Evolutionary conservation across 345 rosid genomes (phyloP).

Genomic region (Corchorus capsularis): DNA sequence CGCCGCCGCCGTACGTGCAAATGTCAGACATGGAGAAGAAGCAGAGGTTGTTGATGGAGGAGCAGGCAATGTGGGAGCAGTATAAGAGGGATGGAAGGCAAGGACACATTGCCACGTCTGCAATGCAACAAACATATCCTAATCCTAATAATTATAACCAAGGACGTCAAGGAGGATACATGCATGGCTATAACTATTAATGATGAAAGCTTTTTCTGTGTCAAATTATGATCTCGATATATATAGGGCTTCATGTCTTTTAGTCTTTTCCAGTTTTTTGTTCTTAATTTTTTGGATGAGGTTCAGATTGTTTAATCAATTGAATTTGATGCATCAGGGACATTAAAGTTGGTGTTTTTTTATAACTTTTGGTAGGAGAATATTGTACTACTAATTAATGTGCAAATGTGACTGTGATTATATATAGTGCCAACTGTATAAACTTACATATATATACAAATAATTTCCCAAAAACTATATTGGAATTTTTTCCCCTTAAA

Average conservation of each 20-base stretch:
- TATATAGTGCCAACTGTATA: too few species aligned
- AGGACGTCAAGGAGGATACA: conserved; percentile 33
- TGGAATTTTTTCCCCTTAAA: too few species aligned
- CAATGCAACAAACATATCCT: conserved; percentile 28
- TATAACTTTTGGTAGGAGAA: conserved; percentile 3
- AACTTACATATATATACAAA: too few species aligned
- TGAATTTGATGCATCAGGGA: background rate
- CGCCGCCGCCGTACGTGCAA: conserved; percentile 57
- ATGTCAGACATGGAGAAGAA: conserved; percentile 66
- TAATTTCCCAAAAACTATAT: too few species aligned
- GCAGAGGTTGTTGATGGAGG: conserved; percentile 50
- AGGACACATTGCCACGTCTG: conserved; percentile 34
- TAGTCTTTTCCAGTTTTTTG: background rate
- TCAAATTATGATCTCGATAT: background rate
- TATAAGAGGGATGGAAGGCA: conserved; percentile 51
- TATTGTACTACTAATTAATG: background rate
- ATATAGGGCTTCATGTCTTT: background rate
- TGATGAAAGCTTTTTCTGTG: conserved; percentile 2
- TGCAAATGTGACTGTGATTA: background rate
- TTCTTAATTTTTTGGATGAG: background rate
- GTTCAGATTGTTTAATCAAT: background rate
- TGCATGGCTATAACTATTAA: conserved; percentile 6
- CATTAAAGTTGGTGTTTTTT: background rate
- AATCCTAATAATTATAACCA: conserved; percentile 19
- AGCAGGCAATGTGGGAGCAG: conserved; percentile 61